These are phyloP conservation scores for Ajuga reptans DNA, from an alignment of 305 asterid genomes.

Conservation along the genomic window DNA sequence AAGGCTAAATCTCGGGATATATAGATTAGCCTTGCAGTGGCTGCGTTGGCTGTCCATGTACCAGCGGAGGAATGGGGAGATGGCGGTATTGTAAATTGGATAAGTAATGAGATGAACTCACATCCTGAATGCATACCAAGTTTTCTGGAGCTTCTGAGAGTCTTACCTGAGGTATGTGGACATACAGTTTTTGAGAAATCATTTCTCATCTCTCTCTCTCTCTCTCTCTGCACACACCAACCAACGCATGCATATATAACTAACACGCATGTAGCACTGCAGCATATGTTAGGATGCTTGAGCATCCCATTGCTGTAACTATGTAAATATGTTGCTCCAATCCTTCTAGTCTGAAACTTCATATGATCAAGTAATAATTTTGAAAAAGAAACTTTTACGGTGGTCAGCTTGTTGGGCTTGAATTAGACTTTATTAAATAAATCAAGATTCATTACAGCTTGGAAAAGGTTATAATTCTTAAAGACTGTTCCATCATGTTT, in stretches of 20 bases:
- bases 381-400: neutral
- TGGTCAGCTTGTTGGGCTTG: slow-evolving; percentile 10
- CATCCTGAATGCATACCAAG: slow-evolving; percentile 85
- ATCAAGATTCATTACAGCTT: neutral
- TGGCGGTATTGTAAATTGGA: slow-evolving; percentile 88
- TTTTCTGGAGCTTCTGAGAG: slow-evolving; percentile 94
- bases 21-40: slow-evolving; percentile 99
- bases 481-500: neutral
- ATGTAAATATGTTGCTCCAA: neutral
- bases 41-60: slow-evolving; percentile 96
- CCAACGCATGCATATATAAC: neutral
- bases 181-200: neutral
- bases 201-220: neutral
- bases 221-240: neutral
- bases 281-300: neutral
- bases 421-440: neutral
- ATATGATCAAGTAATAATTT: neutral
- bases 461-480: slow-evolving; percentile 2
- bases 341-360: neutral
- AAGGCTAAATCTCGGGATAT: slow-evolving; percentile 44
- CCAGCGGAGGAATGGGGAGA: slow-evolving; percentile 94
- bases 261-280: neutral
- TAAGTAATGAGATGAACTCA: slow-evolving; percentile 78
- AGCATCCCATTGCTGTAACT: neutral
- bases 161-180: slow-evolving; percentile 82